Evolutionary conservation across 306 rosid species (phyloP), one percentile per base, ranked within the genome.

Genomic region (Dalbergia cultrata): DNA sequence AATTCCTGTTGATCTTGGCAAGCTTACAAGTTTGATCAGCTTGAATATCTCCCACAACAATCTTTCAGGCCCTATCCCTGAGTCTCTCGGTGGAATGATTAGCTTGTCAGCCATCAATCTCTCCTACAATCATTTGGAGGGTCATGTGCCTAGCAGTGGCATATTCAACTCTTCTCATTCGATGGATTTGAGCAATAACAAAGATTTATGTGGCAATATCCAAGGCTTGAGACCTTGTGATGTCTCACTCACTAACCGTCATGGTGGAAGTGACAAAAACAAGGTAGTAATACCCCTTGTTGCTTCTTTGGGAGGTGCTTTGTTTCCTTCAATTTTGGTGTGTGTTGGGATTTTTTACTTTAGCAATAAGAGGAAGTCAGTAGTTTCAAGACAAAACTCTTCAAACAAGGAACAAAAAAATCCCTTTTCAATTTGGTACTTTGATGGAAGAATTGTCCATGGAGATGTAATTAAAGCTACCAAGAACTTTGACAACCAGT

Each of bases 71-170:
- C n/a, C 86, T 8, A 80, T 90, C 47, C 91, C 91, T 45, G 7
- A 54, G 17, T 57, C 80, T 5, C 56, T 90, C 9, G 5, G 70
- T 64, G 8, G 17, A 61, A 88, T 87, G 90, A 18, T 86, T 65
- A 80, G 93, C 75, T 77, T 87, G 75, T 83, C 80, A 11, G 35
- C 18, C 41, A 65, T 90, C 13, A 80, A 88, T 69, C 85, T 90
- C 14, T 90, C 94, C 9, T 18, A 82, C 72, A 90, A 90, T 81
- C 31, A 82, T 39, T 78, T 90, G 33, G 90, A 88, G 73, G 92
- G 92, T 3, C 72, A 50, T 50, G 75, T 87, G 66, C 91, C 91
- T 0, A 49, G 37, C 13, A 33, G 63, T 14, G 83, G 85, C n/a
- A 78, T 89, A 35, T 89, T 89, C 21, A 77, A 72, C 18, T 78